Conservation (phyloP, 2,329 filamentous ascomycete species). For the Sporothrix dimorphospora region DNA sequence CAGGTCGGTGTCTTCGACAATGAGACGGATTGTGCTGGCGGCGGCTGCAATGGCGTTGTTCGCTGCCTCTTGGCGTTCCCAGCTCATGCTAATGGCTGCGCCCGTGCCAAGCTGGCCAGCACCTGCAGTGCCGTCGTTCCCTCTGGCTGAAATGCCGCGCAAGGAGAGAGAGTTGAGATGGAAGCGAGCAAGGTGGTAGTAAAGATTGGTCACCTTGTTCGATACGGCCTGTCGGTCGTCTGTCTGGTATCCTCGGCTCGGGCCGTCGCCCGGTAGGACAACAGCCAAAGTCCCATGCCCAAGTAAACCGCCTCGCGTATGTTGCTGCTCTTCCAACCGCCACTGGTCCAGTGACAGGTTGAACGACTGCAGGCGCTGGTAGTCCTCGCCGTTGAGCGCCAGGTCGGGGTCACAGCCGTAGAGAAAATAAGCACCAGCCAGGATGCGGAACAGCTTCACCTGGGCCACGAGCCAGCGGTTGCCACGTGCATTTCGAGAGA, state of each 20-base stretch:
- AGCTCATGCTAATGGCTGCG: not conserved
- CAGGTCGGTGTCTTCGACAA: not conserved
- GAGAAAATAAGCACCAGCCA: not conserved
- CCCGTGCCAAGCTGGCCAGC: not conserved
- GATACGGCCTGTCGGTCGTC: not conserved
- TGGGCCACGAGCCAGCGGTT: not conserved
- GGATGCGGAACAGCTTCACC: slow-evolving; percentile 1
- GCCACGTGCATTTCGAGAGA: not conserved
- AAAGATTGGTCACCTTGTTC: not conserved
- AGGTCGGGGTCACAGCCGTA: not conserved
- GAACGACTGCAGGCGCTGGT: slow-evolving; percentile 6
- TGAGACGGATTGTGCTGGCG: not conserved
- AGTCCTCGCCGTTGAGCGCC: not conserved
- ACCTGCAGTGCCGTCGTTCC: not conserved
- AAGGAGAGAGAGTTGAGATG: not conserved
- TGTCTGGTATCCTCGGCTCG: not conserved
- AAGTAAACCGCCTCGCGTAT: not conserved
- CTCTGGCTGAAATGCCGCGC: not conserved
- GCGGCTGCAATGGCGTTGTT: not conserved
- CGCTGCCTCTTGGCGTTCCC: not conserved
- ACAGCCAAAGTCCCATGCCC: too few species aligned
- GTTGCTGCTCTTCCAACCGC: not conserved
- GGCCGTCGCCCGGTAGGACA: not conserved
- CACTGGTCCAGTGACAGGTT: not conserved
- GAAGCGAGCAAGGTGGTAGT: slow-evolving; percentile 2